phyloP scores from a whole-genome alignment of 73 alveolate species.

The Uronychia binucleata region DNA sequence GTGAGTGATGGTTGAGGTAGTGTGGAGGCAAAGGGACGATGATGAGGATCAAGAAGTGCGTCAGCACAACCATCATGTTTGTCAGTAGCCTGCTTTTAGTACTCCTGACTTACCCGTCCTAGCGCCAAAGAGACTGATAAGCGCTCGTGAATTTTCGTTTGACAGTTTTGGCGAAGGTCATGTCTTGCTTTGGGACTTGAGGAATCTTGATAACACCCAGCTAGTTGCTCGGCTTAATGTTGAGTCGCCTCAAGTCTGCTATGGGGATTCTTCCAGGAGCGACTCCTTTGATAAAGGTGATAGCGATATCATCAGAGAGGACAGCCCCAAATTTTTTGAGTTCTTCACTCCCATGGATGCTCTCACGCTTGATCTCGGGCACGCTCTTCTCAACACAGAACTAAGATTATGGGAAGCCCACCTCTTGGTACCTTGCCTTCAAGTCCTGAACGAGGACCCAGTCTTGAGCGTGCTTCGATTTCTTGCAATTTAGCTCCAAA shows the following conservation, averaged over 20 bases:
- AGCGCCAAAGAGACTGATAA: background rate
- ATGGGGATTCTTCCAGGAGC: background rate
- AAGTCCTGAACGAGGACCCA: constrained; percentile 17
- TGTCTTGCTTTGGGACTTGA: background rate
- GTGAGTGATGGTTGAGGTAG: background rate
- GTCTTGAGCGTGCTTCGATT: constrained; percentile 3
- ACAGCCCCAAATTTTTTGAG: background rate
- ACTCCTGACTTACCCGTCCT: background rate
- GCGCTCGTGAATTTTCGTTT: background rate
- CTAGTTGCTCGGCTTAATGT: background rate
- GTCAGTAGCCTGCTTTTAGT: background rate
- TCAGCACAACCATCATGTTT: background rate
- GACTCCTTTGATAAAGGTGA: constrained; percentile 13
- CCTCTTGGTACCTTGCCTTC: background rate
- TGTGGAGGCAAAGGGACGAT: constrained; percentile 8
- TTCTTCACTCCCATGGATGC: background rate
- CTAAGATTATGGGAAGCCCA: background rate
- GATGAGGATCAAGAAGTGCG: background rate
- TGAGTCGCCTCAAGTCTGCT: background rate
- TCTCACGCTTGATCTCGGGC: background rate
- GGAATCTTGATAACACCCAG: background rate
- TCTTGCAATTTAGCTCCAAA: constrained; percentile 1
- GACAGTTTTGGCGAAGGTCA: background rate
- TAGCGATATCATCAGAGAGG: constrained; percentile 1
- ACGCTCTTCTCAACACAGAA: constrained; percentile 11